Conservation (phyloP, 1,284 basidiomycete species). For the Sanghuangporus sanghuang region DNA sequence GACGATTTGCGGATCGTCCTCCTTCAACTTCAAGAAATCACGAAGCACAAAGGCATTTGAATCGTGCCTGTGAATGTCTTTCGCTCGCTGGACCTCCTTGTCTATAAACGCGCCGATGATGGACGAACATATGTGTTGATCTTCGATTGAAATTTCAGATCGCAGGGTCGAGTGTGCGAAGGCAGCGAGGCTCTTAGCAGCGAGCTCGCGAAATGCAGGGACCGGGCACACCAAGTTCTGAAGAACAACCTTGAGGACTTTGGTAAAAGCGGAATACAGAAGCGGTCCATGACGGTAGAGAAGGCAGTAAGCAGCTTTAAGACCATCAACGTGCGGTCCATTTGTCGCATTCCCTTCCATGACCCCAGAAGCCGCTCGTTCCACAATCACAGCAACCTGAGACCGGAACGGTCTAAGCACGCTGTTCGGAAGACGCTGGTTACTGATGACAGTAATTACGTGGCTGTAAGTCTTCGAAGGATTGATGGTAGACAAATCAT, state of each 20-base stretch:
- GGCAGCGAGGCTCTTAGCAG: constrained; percentile 6
- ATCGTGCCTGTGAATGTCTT: background rate
- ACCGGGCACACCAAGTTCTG: constrained; percentile 5
- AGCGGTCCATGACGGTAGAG: constrained; percentile 2
- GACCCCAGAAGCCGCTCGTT: background rate
- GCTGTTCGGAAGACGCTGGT: constrained; percentile 1
- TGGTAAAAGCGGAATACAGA: constrained; percentile 2
- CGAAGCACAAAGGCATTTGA: background rate
- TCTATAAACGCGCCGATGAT: constrained; percentile 11
- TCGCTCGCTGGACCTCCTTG: constrained; percentile 2
- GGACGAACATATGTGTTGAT: background rate
- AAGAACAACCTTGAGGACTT: background rate
- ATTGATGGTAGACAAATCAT: constrained; percentile 5
- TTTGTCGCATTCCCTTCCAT: background rate
- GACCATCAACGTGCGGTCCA: constrained; percentile 10
- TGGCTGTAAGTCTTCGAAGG: constrained; percentile 9
- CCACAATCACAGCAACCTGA: background rate
- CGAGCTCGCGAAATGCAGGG: background rate
- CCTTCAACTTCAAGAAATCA: background rate
- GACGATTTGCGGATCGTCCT: background rate
- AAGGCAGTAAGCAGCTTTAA: background rate
- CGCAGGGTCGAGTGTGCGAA: constrained; percentile 3
- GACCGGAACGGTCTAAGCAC: background rate
- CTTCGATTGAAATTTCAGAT: background rate
- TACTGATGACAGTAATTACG: background rate